Evolutionary conservation across 2,329 filamentous ascomycete species (phyloP), one percentile per base, ranked within the genome.

Genomic region (Stemphylium lycopersici): DNA sequence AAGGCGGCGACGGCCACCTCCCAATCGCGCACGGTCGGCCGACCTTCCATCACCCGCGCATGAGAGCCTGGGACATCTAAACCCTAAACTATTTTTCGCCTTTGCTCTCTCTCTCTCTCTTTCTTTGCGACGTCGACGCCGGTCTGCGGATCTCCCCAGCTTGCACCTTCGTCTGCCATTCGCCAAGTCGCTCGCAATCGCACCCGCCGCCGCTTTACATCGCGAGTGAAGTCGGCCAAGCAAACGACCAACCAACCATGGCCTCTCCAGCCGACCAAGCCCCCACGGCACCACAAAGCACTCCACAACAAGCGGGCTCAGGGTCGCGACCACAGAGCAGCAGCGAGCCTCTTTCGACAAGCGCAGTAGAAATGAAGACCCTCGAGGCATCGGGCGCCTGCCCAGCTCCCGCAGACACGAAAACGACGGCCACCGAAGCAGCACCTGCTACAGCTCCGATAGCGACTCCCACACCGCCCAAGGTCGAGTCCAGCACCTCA

Each of bases 291-390:
- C 57, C 63, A 51, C 65, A 63, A 37, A 65, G 48, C 31, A 65
- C 61, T 41, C 62, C 70, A 39, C 68, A 70, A 48, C 56, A 58
- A 24, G 45, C 50, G 13, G 39, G 50, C 8, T 39, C 65, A 12
- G 58, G 51, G 42, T 69, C 67, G 55, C 66, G 63, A 33, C 61
- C 66, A 26, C 55, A 60, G 33, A 67, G 62, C 40, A 59, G 55
- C 24, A 64, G 67, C 45, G 62, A 66, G 33, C 52, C 60, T 18
- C 52, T 58, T 10, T 62, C 68, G 6, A 57, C 69, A 15, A 70
- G 64, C 46, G 67, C 69, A n/a, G 68, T 75, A 33, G 72, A 75
- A 56, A 73, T 75, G 71, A 60, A 56, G 56, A 70, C 69, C 20
- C 62, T 75, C 8, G 61, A 59, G 36, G 52, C 70, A 16, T 49